Percentiles rank a stretch among this genome's conserved stretches.
Conservation (phyloP, 148 eudicot genomes). For the Agrostemma githago region DNA sequence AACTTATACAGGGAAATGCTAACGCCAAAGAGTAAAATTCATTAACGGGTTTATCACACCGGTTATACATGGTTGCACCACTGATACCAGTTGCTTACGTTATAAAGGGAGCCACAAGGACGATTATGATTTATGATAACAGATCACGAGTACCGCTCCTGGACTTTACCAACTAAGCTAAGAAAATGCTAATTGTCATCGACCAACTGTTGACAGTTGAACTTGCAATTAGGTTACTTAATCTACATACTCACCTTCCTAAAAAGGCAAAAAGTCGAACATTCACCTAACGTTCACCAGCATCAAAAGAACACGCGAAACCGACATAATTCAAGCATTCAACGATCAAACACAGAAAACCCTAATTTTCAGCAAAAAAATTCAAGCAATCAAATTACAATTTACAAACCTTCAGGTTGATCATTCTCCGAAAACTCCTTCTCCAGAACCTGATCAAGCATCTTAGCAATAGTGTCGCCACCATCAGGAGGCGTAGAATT, state of each 20-base stretch:
- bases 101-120: too few relatives aligned
- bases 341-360: not conserved
- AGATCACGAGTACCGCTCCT: not conserved
- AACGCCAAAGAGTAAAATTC: too few relatives aligned
- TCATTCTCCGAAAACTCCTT: conserved; percentile 92
- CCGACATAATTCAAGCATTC: not conserved
- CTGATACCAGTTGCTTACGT: too few relatives aligned
- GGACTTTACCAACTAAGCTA: not conserved
- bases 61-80: too few relatives aligned
- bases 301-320: not conserved
- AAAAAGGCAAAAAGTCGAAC: not conserved
- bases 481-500: conserved; percentile 64
- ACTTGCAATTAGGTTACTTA: not conserved
- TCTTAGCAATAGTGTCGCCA: conserved; percentile 69
- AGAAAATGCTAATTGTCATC: not conserved
- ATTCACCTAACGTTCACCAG: not conserved
- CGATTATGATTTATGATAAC: too few relatives aligned
- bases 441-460: conserved; percentile 80
- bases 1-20: too few relatives aligned
- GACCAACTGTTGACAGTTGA: not conserved
- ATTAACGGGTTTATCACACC: too few relatives aligned
- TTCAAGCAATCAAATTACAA: not conserved
- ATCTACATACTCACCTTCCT: not conserved
- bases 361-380: conserved; percentile 2
- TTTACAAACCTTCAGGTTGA: conserved; percentile 54